Evolutionary conservation across 768 basidiomycete genomes (phyloP).

Genomic region (Mrakia frigida): DNA sequence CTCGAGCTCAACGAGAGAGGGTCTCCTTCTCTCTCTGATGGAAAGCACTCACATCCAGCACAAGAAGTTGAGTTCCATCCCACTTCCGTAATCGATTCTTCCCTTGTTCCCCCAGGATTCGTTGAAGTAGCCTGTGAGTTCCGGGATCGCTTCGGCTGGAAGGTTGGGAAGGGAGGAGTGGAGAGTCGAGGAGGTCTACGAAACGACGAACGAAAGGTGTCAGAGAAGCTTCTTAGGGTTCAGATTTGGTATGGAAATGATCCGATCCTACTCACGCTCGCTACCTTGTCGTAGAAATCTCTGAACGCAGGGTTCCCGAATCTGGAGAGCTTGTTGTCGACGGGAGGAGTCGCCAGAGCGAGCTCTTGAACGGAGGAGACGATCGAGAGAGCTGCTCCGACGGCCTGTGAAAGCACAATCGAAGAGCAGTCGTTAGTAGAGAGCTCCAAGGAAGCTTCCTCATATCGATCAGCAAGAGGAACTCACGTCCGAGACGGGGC

Average conservation of each 20-base stretch:
- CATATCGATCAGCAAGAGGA: too few species aligned
- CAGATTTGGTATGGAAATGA: too few species aligned
- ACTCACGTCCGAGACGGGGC: not conserved
- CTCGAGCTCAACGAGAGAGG: not conserved
- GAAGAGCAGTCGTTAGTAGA: too few species aligned
- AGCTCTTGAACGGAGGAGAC: conserved; percentile 63
- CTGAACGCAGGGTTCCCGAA: conserved; percentile 98
- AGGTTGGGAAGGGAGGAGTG: conserved; percentile 59
- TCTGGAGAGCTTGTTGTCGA: conserved; percentile 76
- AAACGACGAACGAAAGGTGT: not conserved
- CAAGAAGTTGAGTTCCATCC: conserved; percentile 96
- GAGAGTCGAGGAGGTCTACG: conserved; percentile 56
- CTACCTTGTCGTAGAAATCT: conserved; percentile 77
- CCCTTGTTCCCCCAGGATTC: conserved; percentile 88
- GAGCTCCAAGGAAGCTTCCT: too few species aligned
- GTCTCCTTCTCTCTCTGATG: not conserved
- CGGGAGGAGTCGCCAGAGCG: conserved; percentile 68
- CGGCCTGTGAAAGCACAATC: conserved; percentile 33
- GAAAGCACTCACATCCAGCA: conserved; percentile 77
- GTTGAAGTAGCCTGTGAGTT: conserved; percentile 72
- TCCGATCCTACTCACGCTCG: conserved; percentile 56
- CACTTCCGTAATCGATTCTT: conserved; percentile 97
- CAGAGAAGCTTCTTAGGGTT: too few species aligned
- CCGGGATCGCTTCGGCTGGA: conserved; percentile 56
- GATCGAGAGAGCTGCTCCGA: conserved; percentile 57